Evolutionary conservation across 2,329 filamentous ascomycete genomes (phyloP), one percentile per base, ranked within the genome.

Genomic region (Aspergillus sojae): DNA sequence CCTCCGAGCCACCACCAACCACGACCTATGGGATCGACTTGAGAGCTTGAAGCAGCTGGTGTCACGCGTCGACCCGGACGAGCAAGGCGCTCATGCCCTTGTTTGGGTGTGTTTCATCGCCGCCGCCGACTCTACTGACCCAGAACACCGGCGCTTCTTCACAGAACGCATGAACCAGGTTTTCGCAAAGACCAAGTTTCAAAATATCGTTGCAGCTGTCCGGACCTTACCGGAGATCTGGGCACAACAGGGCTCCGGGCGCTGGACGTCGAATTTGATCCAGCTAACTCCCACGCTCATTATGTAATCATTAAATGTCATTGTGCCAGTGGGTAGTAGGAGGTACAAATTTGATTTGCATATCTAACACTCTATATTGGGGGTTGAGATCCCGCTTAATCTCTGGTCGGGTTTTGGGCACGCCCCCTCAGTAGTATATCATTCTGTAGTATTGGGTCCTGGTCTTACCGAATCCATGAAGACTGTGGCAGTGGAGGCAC

Each of bases 21-120:
- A 63, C 26, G 60, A 65, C 21, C 67, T 67, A 11, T 68, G 66
- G 62, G 59, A 57, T 5, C 52, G 59, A 3, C 56, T 80, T 0
- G 77, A 79, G 23, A 66, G 70, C 23, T 63, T 81, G 0, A 75
- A 73, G 1, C 62, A 69, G 14, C 72, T 76, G 3, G 71, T 80
- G 0, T 36, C 65, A 1, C 64, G 64, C 6, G 60, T 81, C 5
- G 68, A 72, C 5, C 64, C 71, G 0, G 60, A 70, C 1, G 72
- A 70, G 0, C 72, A 72, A 4, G 78, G 79, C 2, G 71, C 73
- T 0, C 79, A 81, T 46, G 75, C 77, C 1, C 73, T 81, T 0
- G 78, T 81, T 0, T 81, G 79, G 79, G 70, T 76, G 0, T 81
- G 75, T 58, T 81, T 81, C 34, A 72, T 81, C 1, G 79, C 77